These are phyloP conservation scores for Cryphonectria nitschkei DNA, from an alignment of 2,329 filamentous ascomycete genomes.

Conservation along the genomic window DNA sequence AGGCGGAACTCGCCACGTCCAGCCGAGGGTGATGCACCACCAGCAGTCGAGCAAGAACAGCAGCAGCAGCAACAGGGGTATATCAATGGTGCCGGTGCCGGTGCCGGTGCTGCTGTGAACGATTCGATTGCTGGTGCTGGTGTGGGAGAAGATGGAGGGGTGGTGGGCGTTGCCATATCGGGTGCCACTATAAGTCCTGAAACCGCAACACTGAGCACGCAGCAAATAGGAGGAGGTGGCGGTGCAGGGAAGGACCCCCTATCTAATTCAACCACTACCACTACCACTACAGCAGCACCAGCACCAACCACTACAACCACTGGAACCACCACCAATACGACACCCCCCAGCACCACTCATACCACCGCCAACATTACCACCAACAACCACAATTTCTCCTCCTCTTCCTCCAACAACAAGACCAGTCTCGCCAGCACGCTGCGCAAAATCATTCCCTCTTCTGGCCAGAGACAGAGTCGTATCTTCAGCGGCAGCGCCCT, in stretches of 20 bases:
- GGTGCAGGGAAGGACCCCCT: conserved; percentile 21
- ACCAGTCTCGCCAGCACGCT: conserved; percentile 37
- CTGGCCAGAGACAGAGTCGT: conserved; percentile 22
- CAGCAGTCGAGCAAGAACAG: neutral
- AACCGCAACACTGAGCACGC: conserved; percentile 32
- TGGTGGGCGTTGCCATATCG: conserved; percentile 24
- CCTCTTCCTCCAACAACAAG: neutral
- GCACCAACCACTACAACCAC: neutral
- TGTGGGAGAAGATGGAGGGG: neutral
- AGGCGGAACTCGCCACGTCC: conserved; percentile 42
- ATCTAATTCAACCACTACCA: conserved; percentile 19
- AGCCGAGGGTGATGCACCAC: conserved; percentile 16
- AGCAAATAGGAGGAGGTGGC: conserved; percentile 29
- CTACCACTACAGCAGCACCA: neutral
- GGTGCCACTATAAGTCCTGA: conserved; percentile 39
- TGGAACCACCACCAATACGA: neutral
- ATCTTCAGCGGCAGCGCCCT: conserved; percentile 29
- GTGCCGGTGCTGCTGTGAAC: neutral
- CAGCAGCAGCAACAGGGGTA: conserved; percentile 3
- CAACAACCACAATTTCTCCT: neutral
- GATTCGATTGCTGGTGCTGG: conserved; percentile 2
- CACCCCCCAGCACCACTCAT: conserved; percentile 5
- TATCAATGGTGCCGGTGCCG: neutral
- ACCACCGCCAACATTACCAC: conserved; percentile 2
- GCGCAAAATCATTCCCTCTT: conserved; percentile 43